phyloP scores from a whole-genome alignment of 169 alveolate species.

The Perkinsus olseni region DNA sequence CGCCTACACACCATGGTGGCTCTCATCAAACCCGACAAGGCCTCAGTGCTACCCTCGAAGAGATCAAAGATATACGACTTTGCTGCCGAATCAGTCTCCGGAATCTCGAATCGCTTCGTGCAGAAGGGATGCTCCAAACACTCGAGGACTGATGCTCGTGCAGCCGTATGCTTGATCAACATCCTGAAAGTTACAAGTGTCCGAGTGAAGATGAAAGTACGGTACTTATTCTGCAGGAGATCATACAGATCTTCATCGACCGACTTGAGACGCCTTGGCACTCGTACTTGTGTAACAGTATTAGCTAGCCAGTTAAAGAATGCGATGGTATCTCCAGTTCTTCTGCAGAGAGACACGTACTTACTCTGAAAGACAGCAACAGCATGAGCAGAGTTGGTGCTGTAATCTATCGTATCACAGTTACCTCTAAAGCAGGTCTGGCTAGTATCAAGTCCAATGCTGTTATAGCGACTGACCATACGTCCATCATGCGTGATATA shows the following conservation, averaged over 20 bases:
- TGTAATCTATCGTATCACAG: no score
- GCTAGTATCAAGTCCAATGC: neutral
- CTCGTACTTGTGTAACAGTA: neutral
- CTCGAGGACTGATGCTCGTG: neutral
- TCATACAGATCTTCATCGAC: neutral
- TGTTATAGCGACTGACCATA: conserved; percentile 4
- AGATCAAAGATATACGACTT: neutral
- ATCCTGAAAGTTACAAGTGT: neutral
- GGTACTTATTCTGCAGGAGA: neutral
- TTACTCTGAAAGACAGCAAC: neutral
- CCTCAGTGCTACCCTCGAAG: neutral
- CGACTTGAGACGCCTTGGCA: neutral
- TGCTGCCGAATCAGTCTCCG: neutral
- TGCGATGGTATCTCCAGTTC: neutral
- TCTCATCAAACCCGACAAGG: neutral
- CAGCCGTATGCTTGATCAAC: neutral
- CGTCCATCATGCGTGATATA: neutral
- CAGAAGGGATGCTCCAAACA: neutral
- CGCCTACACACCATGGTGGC: neutral
- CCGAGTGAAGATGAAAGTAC: neutral
- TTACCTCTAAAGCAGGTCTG: neutral
- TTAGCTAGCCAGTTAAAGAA: neutral
- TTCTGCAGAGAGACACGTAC: neutral
- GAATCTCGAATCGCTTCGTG: neutral
- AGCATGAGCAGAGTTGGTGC: neutral